These are phyloP conservation scores for Flaveria robusta DNA, from an alignment of 129 eudicot species.

Conservation along the genomic window DNA sequence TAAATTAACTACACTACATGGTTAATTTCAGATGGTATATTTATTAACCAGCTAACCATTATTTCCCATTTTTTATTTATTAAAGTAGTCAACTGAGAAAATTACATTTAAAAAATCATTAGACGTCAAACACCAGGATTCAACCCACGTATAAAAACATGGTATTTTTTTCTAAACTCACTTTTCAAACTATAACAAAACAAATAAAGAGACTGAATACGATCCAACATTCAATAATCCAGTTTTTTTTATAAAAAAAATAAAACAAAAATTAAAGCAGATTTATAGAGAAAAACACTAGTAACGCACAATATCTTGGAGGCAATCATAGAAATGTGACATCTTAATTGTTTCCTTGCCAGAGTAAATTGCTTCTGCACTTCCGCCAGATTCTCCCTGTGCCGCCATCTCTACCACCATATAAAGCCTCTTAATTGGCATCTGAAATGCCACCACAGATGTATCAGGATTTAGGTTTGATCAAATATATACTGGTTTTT, in stretches of 20 bases:
- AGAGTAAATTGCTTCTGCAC: constrained; percentile 81
- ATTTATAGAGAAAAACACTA: constrained; percentile 16
- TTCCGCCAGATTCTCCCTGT: constrained; percentile 87
- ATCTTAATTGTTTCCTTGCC: constrained; percentile 77
- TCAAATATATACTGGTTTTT: not conserved
- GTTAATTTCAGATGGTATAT: not conserved
- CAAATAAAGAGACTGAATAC: not conserved
- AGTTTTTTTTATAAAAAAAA: not conserved
- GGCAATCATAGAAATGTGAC: constrained; percentile 89
- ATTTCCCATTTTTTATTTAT: not conserved
- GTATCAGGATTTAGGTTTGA: not conserved
- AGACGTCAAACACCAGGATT: not conserved
- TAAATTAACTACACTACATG: not conserved
- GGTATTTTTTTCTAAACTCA: constrained; percentile 21
- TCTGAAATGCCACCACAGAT: constrained; percentile 41
- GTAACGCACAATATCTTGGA: constrained; percentile 65
- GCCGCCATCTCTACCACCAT: constrained; percentile 98
- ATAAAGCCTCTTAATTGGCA: constrained; percentile 90
- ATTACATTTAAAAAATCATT: too few relatives aligned
- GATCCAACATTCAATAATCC: constrained; percentile 33
- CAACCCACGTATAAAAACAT: not conserved
- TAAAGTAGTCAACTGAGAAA: not conserved
- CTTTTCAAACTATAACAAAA: constrained; percentile 8
- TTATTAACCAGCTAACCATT: not conserved
- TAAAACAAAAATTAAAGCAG: not conserved